These are phyloP conservation scores for Scenedesmus sp. DNA, from an alignment of 163 green algal species.

Conservation along the genomic window DNA sequence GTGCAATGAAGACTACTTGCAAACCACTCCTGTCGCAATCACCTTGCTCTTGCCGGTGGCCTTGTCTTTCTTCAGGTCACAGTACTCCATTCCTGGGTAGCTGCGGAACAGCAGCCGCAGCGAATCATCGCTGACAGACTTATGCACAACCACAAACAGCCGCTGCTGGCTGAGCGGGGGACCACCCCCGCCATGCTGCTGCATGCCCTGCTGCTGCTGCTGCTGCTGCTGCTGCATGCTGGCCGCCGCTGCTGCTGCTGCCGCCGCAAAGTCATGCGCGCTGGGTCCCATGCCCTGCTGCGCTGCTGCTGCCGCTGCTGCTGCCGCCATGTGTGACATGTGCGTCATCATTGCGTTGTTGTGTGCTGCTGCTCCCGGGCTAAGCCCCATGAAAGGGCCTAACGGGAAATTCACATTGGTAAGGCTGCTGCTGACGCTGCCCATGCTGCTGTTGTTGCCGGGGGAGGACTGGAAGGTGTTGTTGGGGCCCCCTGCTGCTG, in stretches of 20 bases:
- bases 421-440: conserved; percentile 40
- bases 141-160: conserved; percentile 92
- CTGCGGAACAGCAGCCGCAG: conserved; percentile 82
- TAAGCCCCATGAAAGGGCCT: conserved; percentile 38
- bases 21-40: neutral
- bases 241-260: neutral
- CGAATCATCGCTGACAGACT: conserved; percentile 83
- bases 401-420: conserved; percentile 42
- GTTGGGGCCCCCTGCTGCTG: neutral
- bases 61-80: conserved; percentile 91
- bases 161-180: conserved; percentile 73
- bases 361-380: neutral
- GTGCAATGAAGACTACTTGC: neutral
- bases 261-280: neutral
- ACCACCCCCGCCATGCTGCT: neutral
- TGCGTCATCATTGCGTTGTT: conserved; percentile 22
- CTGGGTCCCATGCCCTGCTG: neutral
- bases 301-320: conserved; percentile 3
- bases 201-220: neutral
- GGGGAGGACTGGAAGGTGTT: conserved; percentile 32
- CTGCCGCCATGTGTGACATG: conserved; percentile 2
- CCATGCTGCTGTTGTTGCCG: conserved; percentile 37
- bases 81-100: conserved; percentile 93
- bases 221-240: neutral
- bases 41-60: conserved; percentile 84